Conservation (phyloP, 192 early-diverging fungal genomes). For the Coemansia sp. region DNA sequence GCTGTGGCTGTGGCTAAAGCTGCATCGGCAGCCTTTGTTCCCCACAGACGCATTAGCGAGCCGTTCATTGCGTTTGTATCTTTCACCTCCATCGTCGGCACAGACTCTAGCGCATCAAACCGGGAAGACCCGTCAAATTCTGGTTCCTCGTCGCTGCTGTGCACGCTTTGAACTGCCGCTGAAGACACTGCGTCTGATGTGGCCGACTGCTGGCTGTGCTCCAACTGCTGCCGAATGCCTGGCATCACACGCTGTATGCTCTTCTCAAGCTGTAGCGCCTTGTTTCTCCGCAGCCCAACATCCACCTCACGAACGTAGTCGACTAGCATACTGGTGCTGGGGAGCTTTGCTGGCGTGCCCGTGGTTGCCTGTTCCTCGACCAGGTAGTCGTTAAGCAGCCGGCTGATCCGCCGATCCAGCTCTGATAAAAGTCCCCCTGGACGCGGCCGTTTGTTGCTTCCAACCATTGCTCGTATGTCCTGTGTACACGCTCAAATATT, state of each 20-base stretch:
- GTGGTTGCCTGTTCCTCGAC: conserved; percentile 17
- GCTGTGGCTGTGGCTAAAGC: not conserved
- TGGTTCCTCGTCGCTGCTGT: conserved; percentile 31
- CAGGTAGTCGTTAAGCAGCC: conserved; percentile 24
- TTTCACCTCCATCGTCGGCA: conserved; percentile 44
- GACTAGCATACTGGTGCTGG: conserved; percentile 21
- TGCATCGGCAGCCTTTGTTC: conserved; percentile 8
- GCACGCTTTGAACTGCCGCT: not conserved
- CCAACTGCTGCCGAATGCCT: conserved; percentile 19
- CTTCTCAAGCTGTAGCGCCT: conserved; percentile 19
- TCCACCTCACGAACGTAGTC: conserved; percentile 32
- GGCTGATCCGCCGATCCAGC: conserved; percentile 28
- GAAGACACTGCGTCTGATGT: not conserved
- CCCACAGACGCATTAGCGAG: conserved; percentile 46
- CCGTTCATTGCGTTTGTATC: conserved; percentile 46
- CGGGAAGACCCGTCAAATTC: conserved; percentile 20
- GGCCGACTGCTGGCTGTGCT: not conserved
- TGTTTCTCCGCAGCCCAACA: conserved; percentile 20
- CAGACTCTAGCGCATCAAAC: conserved; percentile 30
- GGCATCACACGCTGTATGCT: conserved; percentile 40
- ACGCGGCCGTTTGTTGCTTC: conserved; percentile 37
- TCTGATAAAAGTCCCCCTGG: conserved; percentile 18
- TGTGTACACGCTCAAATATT: not conserved
- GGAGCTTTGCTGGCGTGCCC: conserved; percentile 11
- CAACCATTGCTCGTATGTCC: conserved; percentile 17